Conservation (phyloP, 345 rosid species). For the Mangifera indica region DNA sequence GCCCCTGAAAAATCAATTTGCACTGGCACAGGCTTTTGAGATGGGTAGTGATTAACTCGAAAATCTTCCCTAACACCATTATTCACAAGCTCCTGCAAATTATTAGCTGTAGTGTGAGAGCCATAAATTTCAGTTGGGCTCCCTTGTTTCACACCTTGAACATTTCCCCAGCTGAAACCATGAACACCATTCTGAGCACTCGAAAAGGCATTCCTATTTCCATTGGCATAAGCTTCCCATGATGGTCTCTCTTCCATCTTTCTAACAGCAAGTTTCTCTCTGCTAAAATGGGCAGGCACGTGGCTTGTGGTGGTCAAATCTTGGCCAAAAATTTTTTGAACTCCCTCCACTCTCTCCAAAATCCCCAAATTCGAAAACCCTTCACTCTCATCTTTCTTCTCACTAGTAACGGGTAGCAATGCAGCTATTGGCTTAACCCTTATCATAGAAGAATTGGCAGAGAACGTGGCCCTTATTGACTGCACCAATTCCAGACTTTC, state of each 20-base stretch:
- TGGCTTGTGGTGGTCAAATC: conserved; percentile 48
- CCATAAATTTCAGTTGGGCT: conserved; percentile 39
- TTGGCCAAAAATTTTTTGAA: conserved; percentile 77
- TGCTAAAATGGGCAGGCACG: conserved; percentile 49
- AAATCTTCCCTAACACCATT: conserved; percentile 51
- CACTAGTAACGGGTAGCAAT: conserved; percentile 27
- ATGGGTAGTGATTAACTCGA: conserved; percentile 40
- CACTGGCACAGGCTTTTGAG: conserved; percentile 60
- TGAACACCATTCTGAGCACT: conserved; percentile 46
- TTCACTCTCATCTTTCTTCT: conserved; percentile 50
- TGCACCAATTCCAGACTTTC: conserved; percentile 63
- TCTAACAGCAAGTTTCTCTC: conserved; percentile 84
- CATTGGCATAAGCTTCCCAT: conserved; percentile 56
- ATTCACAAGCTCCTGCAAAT: conserved; percentile 48
- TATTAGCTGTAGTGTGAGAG: conserved; percentile 38
- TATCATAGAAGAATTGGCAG: conserved; percentile 34
- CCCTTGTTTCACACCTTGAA: conserved; percentile 45
- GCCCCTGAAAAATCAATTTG: conserved; percentile 72
- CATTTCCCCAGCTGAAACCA: conserved; percentile 56
- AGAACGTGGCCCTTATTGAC: conserved; percentile 51
- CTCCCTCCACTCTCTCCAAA: conserved; percentile 47
- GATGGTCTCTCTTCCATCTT: conserved; percentile 79
- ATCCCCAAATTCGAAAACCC: conserved; percentile 34
- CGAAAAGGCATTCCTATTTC: conserved; percentile 40
- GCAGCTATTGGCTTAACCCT: conserved; percentile 37